phyloP scores from a whole-genome alignment of 306 rosid species.

The Castanea mollissima region DNA sequence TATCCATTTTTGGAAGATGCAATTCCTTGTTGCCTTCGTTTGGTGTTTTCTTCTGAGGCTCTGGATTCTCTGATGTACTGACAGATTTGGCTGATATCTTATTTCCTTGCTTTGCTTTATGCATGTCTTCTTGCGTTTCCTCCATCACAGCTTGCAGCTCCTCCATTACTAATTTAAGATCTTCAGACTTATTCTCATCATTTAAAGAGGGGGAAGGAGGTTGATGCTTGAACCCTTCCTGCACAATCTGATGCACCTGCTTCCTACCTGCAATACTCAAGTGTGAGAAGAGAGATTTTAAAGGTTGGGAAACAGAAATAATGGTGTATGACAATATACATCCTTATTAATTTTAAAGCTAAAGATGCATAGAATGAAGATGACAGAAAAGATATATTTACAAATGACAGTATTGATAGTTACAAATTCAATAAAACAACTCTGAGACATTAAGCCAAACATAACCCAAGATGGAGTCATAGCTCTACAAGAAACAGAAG shows the following conservation, averaged over 20 bases:
- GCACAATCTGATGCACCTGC: conserved; percentile 37
- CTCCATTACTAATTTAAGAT: conserved; percentile 45
- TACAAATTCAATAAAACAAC: neutral
- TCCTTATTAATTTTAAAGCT: too few species aligned
- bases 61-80: conserved; percentile 35
- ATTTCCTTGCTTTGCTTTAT: conserved; percentile 34
- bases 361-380: neutral
- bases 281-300: neutral
- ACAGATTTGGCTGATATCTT: conserved; percentile 34
- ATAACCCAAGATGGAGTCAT: neutral
- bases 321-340: too few species aligned
- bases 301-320: neutral
- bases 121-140: conserved; percentile 33
- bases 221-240: conserved; percentile 38
- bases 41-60: conserved; percentile 32
- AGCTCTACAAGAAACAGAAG: neutral
- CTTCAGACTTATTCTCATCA: conserved; percentile 33
- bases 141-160: conserved; percentile 21
- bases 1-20: conserved; percentile 30
- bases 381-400: neutral
- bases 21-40: conserved; percentile 38
- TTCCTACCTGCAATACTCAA: conserved; percentile 50
- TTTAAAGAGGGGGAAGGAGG: conserved; percentile 29
- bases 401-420: neutral
- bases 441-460: neutral